Base-by-base conservation (phyloP, 1,284 basidiomycete genomes). In the Marasmius sp. region DNA sequence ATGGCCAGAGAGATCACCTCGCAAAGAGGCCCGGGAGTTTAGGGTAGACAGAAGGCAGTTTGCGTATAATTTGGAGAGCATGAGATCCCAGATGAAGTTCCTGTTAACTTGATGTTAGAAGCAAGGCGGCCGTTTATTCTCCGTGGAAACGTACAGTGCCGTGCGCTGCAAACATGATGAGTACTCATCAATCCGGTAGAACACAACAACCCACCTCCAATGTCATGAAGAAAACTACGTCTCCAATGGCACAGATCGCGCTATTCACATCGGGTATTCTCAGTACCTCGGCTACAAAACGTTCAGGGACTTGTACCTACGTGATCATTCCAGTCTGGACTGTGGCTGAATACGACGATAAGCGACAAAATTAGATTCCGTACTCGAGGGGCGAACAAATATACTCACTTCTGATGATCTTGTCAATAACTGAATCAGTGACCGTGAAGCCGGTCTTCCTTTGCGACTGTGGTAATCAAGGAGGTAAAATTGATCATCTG, bases 241-340 rank as follows among this genome's bases (percentile, higher is more conserved):
- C 80, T 48, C 77, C 74, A 54, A 79, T 70, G 1, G 78, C 78
- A 62, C 77, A 79, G 16, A 80, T 58, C 0, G 77, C 74, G 7
- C 75, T 77, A 59, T 5, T 63, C 50, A 18, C 34, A 37, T 54
- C 52, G 34, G 3, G 20, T n/a, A n/a, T 33, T 38, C 20, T 12
- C 16, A 16, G 18, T 18, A 14, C 14, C 37, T 37, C 16, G 7
- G 14, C 10, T 45, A 37, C 1, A 39, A 45, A 27, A 16, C 5
- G 27, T 27, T 27, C 27, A 9, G 27, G 65, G 64, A 10, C 66
- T 49, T 18, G 11, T 10, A 58, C 69, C 47, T 49, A 80, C 78
- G 79, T 81, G 63, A 81, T 64, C 70, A 81, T 74, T 47, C 79
- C 79, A 2, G 81, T 82, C 61, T 81, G 81, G 11, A 82, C 77